Evolutionary conservation across 768 basidiomycete species (phyloP), one percentile per base, ranked within the genome.

Genomic region (Suillus occidentalis): DNA sequence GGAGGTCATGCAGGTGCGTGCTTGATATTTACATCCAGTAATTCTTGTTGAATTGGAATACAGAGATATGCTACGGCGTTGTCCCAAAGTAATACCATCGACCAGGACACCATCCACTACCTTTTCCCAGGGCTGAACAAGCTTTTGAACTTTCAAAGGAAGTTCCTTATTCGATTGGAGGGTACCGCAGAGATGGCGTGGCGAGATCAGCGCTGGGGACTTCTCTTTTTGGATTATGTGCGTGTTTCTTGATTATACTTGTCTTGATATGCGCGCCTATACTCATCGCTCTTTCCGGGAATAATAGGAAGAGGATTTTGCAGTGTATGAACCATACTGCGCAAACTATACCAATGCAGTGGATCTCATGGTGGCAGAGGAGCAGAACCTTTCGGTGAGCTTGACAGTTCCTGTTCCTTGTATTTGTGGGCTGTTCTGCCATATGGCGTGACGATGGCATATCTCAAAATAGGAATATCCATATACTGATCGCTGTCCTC

Each of bases 241-340:
- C 81, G 93, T 86, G 65, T 22, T 64, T 67, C 62, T 69, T n/a
- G 64, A 59, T 64, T 62, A 57, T 68, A 70, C 78, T 74, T 78
- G 8, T 63, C 18, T 60, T 64, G 56, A 59, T 63, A 49, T 14
- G 49, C 62, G n/a, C 63, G 45, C 60, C 60, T 49, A 63, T 63
- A 58, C 49, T 49, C 40, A 42, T 55, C 3, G 5, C 18, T 25
- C 25, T 13, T 60, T 39, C 75, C 73, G 64, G 79, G 75, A 80
- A 83, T 82, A 85, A 85, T 83, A 98, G 92, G 97, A 99, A 84
- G 87, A 94, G 63, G 95, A 96, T 71, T 99, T 99, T 72, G 86
- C 88, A 37, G 94, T 95, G 42, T 99, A 99, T 77, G 95, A 97
- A 73, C 95, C 97, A 10, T 99, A 97, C 77, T 99, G 95, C 78